A percentile compares a stretch with the other conserved stretches of the same genome.
phyloP scores from a whole-genome alignment of 306 rosid species.

The Vicia sativa region DNA sequence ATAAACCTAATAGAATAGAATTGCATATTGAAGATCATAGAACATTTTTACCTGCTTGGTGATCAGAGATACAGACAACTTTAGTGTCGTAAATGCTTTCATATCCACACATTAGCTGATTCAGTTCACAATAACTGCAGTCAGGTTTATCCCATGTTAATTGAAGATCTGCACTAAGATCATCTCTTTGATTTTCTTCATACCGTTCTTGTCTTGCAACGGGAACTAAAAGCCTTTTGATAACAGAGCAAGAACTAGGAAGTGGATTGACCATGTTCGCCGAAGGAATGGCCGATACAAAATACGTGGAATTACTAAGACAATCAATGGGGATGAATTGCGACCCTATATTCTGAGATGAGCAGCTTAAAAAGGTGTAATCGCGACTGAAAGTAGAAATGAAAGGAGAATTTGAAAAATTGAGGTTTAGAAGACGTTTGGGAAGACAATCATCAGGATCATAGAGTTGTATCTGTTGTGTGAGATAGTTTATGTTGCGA shows the following conservation, averaged over 20 bases:
- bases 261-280: slow-evolving; percentile 33
- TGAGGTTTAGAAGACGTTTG: slow-evolving; percentile 52
- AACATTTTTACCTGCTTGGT: slow-evolving; percentile 50
- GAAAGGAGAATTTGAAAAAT: slow-evolving; percentile 65
- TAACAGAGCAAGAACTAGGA: slow-evolving; percentile 49
- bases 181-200: slow-evolving; percentile 34
- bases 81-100: slow-evolving; percentile 45
- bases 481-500: slow-evolving; percentile 51
- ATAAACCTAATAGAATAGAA: not conserved
- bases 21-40: slow-evolving; percentile 20
- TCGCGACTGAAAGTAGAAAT: slow-evolving; percentile 38
- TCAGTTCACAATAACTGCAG: slow-evolving; percentile 60
- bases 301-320: slow-evolving; percentile 65
- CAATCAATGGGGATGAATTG: slow-evolving; percentile 53
- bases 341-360: slow-evolving; percentile 43
- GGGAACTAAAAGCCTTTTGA: slow-evolving; percentile 45
- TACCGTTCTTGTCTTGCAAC: slow-evolving; percentile 36
- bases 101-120: slow-evolving; percentile 56
- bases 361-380: slow-evolving; percentile 68
- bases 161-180: slow-evolving; percentile 47
- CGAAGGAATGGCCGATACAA: slow-evolving; percentile 61
- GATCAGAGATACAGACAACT: slow-evolving; percentile 43
- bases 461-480: slow-evolving; percentile 59
- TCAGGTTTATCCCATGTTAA: slow-evolving; percentile 65
- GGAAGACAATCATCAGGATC: slow-evolving; percentile 70